Evolutionary conservation across 345 rosid genomes (phyloP).

Genomic region (Pugionium cornutum): DNA sequence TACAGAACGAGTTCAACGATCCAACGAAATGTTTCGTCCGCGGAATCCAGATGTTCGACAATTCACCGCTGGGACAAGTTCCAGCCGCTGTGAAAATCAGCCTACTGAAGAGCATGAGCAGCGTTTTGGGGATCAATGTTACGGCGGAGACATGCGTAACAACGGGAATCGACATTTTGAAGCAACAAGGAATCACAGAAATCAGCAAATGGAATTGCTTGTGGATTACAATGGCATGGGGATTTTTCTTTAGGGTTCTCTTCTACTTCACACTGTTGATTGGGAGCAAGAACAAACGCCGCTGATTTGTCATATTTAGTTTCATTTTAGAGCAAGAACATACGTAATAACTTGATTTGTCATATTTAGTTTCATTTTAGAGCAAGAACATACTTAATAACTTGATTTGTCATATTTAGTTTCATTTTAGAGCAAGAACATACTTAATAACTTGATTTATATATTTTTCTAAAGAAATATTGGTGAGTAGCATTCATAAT

Average conservation of each 20-base stretch:
- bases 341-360: too few relatives aligned
- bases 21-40: constrained; percentile 63
- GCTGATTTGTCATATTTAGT: constrained; percentile 28
- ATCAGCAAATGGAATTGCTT: constrained; percentile 78
- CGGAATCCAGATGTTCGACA: constrained; percentile 83
- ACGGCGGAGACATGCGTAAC: constrained; percentile 75
- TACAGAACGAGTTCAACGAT: constrained; percentile 65
- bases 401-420: too few relatives aligned
- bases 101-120: constrained; percentile 59
- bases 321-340: too few relatives aligned
- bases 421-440: too few relatives aligned
- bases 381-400: too few relatives aligned
- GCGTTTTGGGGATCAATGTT: constrained; percentile 56
- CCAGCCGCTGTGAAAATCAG: constrained; percentile 51
- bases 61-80: constrained; percentile 58
- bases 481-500: too few relatives aligned
- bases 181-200: constrained; percentile 66
- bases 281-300: constrained; percentile 92
- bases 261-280: constrained; percentile 72
- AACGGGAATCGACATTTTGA: constrained; percentile 59
- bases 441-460: too few relatives aligned
- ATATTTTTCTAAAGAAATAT: too few relatives aligned
- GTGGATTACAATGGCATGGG: constrained; percentile 88
- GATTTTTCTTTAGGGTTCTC: constrained; percentile 73
- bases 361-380: too few relatives aligned